These are phyloP conservation scores for Somion occarium DNA, from an alignment of 1,284 basidiomycete species.

Conservation along the genomic window DNA sequence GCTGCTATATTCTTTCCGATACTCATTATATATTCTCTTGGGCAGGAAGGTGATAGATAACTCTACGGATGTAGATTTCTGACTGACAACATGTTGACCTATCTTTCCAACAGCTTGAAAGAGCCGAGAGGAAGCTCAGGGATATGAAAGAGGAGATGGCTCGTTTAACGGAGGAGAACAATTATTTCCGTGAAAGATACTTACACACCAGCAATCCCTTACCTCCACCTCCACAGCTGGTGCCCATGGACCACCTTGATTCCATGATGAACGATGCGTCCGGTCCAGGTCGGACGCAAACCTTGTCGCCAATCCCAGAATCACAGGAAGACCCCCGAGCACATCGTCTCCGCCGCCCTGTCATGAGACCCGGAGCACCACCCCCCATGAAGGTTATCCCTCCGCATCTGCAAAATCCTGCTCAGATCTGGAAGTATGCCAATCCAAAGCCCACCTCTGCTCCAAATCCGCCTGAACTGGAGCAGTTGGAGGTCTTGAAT, in stretches of 20 bases:
- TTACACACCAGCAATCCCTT: constrained; percentile 15
- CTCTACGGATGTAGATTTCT: too few species aligned
- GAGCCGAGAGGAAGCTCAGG: neutral
- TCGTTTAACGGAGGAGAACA: neutral
- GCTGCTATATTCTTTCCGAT: too few species aligned
- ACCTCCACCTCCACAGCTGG: constrained; percentile 20
- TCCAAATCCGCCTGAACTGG: neutral
- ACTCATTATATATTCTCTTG: too few species aligned
- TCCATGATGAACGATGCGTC: neutral
- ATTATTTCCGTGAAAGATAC: neutral
- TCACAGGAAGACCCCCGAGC: constrained; percentile 10
- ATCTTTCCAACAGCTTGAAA: neutral
- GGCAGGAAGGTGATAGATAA: too few species aligned
- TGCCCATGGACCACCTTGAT: constrained; percentile 5
- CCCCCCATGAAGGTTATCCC: constrained; percentile 16
- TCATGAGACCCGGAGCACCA: constrained; percentile 23
- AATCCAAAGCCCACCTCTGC: too few species aligned
- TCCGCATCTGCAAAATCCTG: neutral
- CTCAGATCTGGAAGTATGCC: neutral
- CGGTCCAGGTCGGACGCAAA: neutral
- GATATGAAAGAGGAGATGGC: neutral
- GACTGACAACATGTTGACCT: too few species aligned
- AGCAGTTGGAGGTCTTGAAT: neutral
- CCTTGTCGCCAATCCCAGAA: neutral
- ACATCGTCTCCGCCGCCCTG: constrained; percentile 13